Percentiles rank a stretch among this genome's conserved stretches.
Conservation (phyloP, 139 green algal species). For the Ettlia oleoabundans region DNA sequence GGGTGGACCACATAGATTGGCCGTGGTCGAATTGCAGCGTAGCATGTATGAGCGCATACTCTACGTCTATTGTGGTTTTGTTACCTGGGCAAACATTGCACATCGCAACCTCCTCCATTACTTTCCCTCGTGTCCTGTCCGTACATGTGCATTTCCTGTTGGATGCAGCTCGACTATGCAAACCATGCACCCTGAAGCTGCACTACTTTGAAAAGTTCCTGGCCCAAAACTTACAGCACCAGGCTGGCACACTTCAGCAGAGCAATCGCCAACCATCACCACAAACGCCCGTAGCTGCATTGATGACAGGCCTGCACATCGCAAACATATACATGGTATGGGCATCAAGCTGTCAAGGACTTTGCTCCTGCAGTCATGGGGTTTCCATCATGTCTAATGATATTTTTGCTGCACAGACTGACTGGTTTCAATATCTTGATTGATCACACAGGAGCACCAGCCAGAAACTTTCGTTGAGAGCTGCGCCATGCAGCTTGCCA, state of each 20-base stretch:
- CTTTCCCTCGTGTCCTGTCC: no score
- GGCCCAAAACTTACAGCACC: slow-evolving; percentile 40
- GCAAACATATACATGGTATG: slow-evolving; percentile 27
- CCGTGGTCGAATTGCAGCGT: no score
- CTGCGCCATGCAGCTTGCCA: slow-evolving; percentile 43
- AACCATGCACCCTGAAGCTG: slow-evolving; percentile 66
- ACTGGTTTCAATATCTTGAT: not conserved
- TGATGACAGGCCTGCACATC: slow-evolving; percentile 56
- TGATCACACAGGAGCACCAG: slow-evolving; percentile 33
- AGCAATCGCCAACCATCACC: not conserved
- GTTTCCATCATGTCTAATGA: not conserved
- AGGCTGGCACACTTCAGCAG: slow-evolving; percentile 16
- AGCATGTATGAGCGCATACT: not conserved
- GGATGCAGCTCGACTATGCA: slow-evolving; percentile 10
- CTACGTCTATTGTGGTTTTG: no score
- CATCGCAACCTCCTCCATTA: no score
- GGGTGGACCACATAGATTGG: no score
- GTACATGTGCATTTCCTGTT: no score
- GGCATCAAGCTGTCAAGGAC: no score
- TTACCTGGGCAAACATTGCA: no score
- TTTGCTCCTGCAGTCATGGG: not conserved
- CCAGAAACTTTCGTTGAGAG: slow-evolving; percentile 31
- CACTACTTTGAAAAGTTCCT: slow-evolving; percentile 82
- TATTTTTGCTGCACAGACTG: not conserved
- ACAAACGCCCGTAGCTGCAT: slow-evolving; percentile 48